Conservation (phyloP, 2,329 filamentous ascomycete species). For the Penicillium sp. region DNA sequence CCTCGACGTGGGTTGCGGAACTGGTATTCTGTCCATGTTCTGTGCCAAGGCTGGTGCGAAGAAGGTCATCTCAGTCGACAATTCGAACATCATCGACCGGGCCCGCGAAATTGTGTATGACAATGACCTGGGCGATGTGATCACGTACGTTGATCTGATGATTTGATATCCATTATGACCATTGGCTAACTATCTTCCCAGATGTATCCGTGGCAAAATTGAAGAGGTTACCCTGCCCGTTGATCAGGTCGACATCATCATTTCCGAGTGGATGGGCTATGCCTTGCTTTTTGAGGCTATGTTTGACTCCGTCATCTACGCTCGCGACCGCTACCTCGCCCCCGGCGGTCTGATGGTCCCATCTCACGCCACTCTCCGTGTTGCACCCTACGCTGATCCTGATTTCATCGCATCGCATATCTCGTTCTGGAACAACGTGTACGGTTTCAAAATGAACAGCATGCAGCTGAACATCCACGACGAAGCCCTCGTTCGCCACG, state of each 20-base stretch:
- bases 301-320: constrained; percentile 88
- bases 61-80: constrained; percentile 87
- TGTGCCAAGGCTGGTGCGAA: constrained; percentile 87
- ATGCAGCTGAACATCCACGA: constrained; percentile 84
- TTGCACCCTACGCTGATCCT: constrained; percentile 77
- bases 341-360: constrained; percentile 83
- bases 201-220: constrained; percentile 78
- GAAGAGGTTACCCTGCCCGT: constrained; percentile 83
- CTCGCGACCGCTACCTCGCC: constrained; percentile 82
- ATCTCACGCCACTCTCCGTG: constrained; percentile 78
- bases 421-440: constrained; percentile 87
- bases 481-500: constrained; percentile 76
- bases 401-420: constrained; percentile 79
- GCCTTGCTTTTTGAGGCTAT: constrained; percentile 92
- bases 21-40: constrained; percentile 90
- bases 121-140: constrained; percentile 73
- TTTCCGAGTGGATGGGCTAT: constrained; percentile 99
- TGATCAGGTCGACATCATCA: constrained; percentile 85
- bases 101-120: constrained; percentile 81
- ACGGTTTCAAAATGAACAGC: constrained; percentile 90
- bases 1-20: constrained; percentile 86
- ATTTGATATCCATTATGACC: too few relatives aligned
- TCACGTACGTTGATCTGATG: constrained; percentile 58
- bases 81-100: constrained; percentile 85
- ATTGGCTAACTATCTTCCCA: constrained; percentile 28